Base-by-base conservation (phyloP, 257 asterid species). In the Nicotiana noctiflora region DNA sequence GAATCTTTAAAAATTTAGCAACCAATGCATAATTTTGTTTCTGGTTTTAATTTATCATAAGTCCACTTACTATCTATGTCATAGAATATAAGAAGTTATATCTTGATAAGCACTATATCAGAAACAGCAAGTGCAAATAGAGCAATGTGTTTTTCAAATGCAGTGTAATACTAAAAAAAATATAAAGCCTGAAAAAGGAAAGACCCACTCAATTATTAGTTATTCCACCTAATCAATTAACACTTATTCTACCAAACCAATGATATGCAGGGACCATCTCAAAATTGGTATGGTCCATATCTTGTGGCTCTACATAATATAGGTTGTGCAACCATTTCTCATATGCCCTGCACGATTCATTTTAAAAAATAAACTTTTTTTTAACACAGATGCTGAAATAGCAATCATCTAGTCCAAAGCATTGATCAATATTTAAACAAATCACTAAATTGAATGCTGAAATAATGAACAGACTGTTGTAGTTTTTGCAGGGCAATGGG, bases 121-220 rank as follows among this genome's bases (percentile, higher is more conserved):
- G 99, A 92, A 81, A 96, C 99, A 63, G 98, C 99, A 82, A 96
- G 98, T 72, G 98, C 99, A 84, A 96, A 96, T 74, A 94, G 94
- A 79, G 99, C 91, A 87, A 95, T 94, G 88, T 94, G 99, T 89
- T 91, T 96, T 81, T 96, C 99, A 77, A 96, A 96, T 65, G 98
- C 90, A 17, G 99, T 96, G 76, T 94, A 98, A 77, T 96, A 98
- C 98, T 96, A 88, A 77, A 87, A 85, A 53, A 44, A 40, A 59
- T 17, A 64, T 13, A 75, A 27, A 65, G 46, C 77, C 59, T 21
- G 40, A 72, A 76, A 81, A 32, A 83, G 82, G 53, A 51, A 60
- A 18, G 37, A 37, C 34, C 17, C 8, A 23, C 74, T 60, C 77
- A 60, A 13, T 80, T 66, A 60, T 23, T 59, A 29, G 60, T 7